Evolutionary conservation across 2,329 filamentous ascomycete species (phyloP), one percentile per base, ranked within the genome.

Genomic region (Diaporthe humulicola): DNA sequence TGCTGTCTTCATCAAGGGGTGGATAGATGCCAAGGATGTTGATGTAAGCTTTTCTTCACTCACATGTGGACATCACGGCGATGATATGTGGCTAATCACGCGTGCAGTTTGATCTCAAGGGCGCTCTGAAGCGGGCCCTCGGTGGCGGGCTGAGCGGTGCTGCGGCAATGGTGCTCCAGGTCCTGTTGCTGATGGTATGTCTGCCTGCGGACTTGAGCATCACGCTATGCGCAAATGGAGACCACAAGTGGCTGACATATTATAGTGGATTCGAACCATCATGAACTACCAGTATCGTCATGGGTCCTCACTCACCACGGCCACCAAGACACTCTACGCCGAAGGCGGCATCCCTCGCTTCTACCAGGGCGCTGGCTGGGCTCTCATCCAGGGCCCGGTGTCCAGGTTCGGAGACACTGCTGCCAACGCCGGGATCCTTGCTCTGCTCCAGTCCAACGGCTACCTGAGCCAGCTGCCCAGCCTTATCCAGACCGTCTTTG

Each of bases 221-320:
- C 17, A 7, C 7, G 7, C 33, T 19, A 22, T 54, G 9, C 42
- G 15, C n/a, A 9, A 40, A n/a, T 6, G 28, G 4, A n/a, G 22
- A 33, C 3, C 4, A 69, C 33, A 61, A 25, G 77, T 15, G 6
- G 67, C 36, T 67, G n/a, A 19, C 38, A 2, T 1, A 2, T 5
- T 0, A 2, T 61, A 88, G 86, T 87, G 86, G 4, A 79, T 88
- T 4, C 83, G 86, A 7, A 88, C 86, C 0, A 86, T 88, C 17
- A 88, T 88, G 86, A 88, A 88, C 78, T 88, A 88, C 58, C 86
- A 88, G 75, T 88, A 88, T 71, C 86, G 86, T 2, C 86, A 84
- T 52, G 86, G 86, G 1, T 83, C 82, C 0, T 81, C 84, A 0
- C 87, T 88, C 72, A 82, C 81, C 4, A 69, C 77, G 0, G 85